Evolutionary conservation across 495 filamentous ascomycete genomes (phyloP).

Genomic region (Daldinia bambusicola): DNA sequence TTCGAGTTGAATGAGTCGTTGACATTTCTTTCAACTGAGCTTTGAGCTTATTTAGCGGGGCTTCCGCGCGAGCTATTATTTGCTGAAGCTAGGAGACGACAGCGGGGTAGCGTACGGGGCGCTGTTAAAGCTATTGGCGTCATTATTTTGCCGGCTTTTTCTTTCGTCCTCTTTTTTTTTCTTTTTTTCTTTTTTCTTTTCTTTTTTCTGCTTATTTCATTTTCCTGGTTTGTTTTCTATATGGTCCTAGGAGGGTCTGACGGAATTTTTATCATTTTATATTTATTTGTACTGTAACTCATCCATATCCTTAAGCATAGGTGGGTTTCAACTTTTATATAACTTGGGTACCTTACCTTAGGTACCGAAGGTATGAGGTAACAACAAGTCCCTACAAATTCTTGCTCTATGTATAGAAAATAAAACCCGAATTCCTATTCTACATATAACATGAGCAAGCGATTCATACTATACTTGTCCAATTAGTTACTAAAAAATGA

Average conservation of each 20-base stretch:
- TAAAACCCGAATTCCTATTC: neutral
- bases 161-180: neutral
- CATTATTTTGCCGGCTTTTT: slow-evolving; percentile 19
- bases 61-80: slow-evolving; percentile 5
- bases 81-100: neutral
- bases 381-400: too few relatives aligned
- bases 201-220: too few relatives aligned
- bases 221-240: too few relatives aligned
- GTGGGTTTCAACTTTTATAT: too few relatives aligned
- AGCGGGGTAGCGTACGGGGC: slow-evolving; percentile 13
- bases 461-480: neutral
- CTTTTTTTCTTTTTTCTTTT: too few relatives aligned
- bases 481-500: neutral
- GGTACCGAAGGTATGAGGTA: too few relatives aligned
- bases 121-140: slow-evolving; percentile 15
- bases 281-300: too few relatives aligned
- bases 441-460: neutral
- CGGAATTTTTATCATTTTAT: too few relatives aligned
- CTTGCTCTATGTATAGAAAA: too few relatives aligned
- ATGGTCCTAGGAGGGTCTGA: too few relatives aligned
- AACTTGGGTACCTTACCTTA: too few relatives aligned
- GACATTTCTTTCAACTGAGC: slow-evolving; percentile 6
- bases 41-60: slow-evolving; percentile 3
- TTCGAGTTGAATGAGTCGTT: neutral
- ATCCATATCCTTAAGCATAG: too few relatives aligned